Conservation (phyloP, 495 filamentous ascomycete genomes). For the Amniculicola lignicola region DNA sequence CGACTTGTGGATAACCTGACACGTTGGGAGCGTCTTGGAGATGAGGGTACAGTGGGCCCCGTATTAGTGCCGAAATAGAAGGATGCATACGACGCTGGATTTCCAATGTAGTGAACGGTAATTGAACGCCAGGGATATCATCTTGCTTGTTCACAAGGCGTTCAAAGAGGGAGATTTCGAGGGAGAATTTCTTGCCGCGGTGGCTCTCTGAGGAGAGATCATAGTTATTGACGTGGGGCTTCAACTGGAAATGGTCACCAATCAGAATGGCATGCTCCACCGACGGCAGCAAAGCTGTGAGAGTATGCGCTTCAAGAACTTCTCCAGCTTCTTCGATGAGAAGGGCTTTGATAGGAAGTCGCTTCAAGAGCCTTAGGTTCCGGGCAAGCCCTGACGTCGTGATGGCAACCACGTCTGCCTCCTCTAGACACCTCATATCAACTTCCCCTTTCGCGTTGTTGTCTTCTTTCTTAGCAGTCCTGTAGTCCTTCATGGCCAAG, state of each 20-base stretch:
- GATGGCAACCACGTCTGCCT: constrained; percentile 65
- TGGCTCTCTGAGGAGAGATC: constrained; percentile 55
- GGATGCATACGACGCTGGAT: constrained; percentile 79
- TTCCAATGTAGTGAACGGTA: constrained; percentile 59
- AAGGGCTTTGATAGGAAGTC: constrained; percentile 62
- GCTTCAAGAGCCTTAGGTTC: constrained; percentile 59
- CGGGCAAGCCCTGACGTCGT: constrained; percentile 72
- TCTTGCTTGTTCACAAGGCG: constrained; percentile 53
- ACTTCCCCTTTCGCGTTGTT: constrained; percentile 49
- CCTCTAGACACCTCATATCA: constrained; percentile 50
- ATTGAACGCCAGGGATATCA: constrained; percentile 8
- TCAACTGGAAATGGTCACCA: constrained; percentile 72
- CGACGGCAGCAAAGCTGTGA: constrained; percentile 65
- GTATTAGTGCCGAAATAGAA: constrained; percentile 58
- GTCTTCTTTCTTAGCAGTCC: constrained; percentile 35
- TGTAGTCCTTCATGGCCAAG: constrained; percentile 37
- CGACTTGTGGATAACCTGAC: constrained; percentile 54
- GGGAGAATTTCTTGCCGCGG: constrained; percentile 52
- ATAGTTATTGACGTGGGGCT: constrained; percentile 65
- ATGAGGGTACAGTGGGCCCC: constrained; percentile 61
- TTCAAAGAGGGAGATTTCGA: constrained; percentile 70
- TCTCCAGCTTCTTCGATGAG: constrained; percentile 77
- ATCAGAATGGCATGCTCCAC: constrained; percentile 74
- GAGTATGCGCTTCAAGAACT: constrained; percentile 66
- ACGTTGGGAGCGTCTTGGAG: constrained; percentile 59